Base-by-base conservation (phyloP, 1,284 basidiomycete genomes). In the Tetrapyrgos nigripes region DNA sequence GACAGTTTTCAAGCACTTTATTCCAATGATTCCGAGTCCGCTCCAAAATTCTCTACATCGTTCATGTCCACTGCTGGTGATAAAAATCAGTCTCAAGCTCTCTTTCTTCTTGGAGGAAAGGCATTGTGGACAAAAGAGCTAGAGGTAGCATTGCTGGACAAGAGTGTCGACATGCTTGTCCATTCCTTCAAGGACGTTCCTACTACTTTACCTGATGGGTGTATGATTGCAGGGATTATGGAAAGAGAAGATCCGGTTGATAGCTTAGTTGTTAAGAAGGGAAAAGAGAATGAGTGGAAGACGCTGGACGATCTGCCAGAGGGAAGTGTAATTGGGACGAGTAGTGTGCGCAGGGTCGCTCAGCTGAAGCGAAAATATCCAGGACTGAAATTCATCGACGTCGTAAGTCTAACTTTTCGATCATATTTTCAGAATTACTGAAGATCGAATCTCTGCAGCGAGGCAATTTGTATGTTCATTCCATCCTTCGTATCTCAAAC, bases 171-270 rank as follows among this genome's bases (percentile, higher is more conserved):
- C 73, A 89, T 98, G 79, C 88, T 99, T 66, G 90, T 99, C 21
- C 97, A 99, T 76, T 90, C 86, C 56, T 81, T 95, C 67, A 99
- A 99, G 76, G 97, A 99, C 73, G 87, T 98, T 21, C 97, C 97
- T 10, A 99, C 97, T 2, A 79, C 80, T 3, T 76, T 98, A 27
- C 95, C 95, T 0, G 84, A 86, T 0, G 94, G 94, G 1, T 96
- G 93, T 71, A 85, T 91, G 70, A 84, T 99, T 50, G 94, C 87
- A 8, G 95, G 92, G 4, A 89, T 98, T 60, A 72, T 94, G 61
- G 86, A 96, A 73, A 79, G 97, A 53, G 97, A 96, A 73, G 91
- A 97, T 73, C 94, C 94, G 0, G 84, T 92, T 54, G 97, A 99
- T 70, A 91, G 90, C 27, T 74, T 99, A 53, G 92, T 98, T 14